Conservation (phyloP, 768 basidiomycete species). For the Neoboletus brunneissimus region DNA sequence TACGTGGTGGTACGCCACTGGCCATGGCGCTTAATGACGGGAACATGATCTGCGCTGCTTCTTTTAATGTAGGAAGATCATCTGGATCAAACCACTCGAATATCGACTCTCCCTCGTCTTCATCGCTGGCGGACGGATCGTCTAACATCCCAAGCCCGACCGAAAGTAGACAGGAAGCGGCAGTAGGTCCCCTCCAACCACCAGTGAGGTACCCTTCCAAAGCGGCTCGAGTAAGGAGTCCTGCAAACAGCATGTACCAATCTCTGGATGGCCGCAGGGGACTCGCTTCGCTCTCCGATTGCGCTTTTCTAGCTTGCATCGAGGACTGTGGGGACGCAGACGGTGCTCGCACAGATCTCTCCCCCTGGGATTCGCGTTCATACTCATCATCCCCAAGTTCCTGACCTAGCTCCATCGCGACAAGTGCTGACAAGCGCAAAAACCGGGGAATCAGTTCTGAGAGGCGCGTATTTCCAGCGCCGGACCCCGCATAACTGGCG, state of each 20-base stretch:
- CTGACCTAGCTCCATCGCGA: conserved; percentile 72
- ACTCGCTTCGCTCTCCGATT: conserved; percentile 39
- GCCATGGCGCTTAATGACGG: conserved; percentile 42
- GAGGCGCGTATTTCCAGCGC: conserved; percentile 61
- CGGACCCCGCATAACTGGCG: conserved; percentile 30
- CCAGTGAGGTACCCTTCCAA: conserved; percentile 82
- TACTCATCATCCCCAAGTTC: conserved; percentile 61
- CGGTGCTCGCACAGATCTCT: conserved; percentile 20
- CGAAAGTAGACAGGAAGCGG: conserved; percentile 67
- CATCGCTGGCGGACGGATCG: conserved; percentile 23
- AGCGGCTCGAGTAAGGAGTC: conserved; percentile 77
- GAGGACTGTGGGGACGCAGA: conserved; percentile 14
- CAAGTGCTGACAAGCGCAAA: conserved; percentile 71
- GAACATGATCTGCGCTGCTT: conserved; percentile 69
- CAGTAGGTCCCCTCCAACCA: conserved; percentile 73
- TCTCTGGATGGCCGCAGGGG: conserved; percentile 67
- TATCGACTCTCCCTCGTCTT: conserved; percentile 35
- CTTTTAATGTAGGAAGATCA: conserved; percentile 63
- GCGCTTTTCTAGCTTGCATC: conserved; percentile 20
- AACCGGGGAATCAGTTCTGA: conserved; percentile 69
- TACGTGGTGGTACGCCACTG: conserved; percentile 29
- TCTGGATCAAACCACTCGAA: conserved; percentile 72
- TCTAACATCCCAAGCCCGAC: conserved; percentile 58
- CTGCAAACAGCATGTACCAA: conserved; percentile 80
- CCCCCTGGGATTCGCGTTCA: conserved; percentile 31